Percentiles rank a stretch among this genome's conserved stretches.
phyloP scores from a whole-genome alignment of 768 basidiomycete genomes.

The Termitomyces sp. region DNA sequence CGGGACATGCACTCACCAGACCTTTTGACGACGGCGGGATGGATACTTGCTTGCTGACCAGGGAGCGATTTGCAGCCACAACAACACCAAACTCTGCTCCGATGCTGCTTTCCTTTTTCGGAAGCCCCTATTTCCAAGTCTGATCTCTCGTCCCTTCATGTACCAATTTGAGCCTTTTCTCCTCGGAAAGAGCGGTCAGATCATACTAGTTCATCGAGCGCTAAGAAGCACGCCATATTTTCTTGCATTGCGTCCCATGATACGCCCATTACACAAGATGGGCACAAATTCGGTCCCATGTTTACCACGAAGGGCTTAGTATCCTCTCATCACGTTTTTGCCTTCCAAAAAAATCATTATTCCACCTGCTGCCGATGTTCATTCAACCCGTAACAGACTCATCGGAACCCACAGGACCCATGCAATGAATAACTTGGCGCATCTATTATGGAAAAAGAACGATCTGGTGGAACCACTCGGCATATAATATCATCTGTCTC shows the following conservation, averaged over 20 bases:
- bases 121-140: constrained; percentile 8
- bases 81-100: constrained; percentile 24
- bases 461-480: background rate
- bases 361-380: background rate
- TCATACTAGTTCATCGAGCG: background rate
- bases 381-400: background rate
- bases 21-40: constrained; percentile 53
- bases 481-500: too few species aligned
- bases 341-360: background rate
- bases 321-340: background rate
- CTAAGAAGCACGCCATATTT: background rate
- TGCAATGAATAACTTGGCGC: background rate
- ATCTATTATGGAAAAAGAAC: background rate
- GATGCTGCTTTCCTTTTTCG: constrained; percentile 15
- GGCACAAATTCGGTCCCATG: background rate
- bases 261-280: background rate
- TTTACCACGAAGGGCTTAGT: background rate
- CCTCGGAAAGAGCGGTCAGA: background rate
- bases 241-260: background rate
- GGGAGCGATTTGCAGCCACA: constrained; percentile 26
- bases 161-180: background rate
- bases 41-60: constrained; percentile 30
- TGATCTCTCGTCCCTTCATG: background rate
- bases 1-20: constrained; percentile 57
- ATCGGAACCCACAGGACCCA: background rate